These are phyloP conservation scores for Lignosus rhinocerotis DNA, from an alignment of 1,284 basidiomycete genomes.

Conservation along the genomic window DNA sequence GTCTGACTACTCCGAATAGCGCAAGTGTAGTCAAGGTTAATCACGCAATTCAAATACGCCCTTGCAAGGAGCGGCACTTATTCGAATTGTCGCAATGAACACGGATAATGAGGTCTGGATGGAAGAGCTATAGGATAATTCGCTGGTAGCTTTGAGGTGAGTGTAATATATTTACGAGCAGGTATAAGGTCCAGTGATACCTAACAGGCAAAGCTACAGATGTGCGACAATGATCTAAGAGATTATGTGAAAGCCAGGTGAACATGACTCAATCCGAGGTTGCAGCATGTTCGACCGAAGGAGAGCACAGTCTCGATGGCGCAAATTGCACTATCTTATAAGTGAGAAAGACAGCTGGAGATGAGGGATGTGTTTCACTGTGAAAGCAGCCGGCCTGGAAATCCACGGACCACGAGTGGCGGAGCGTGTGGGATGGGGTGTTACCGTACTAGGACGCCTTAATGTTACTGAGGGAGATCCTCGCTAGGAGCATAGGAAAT, in stretches of 20 bases:
- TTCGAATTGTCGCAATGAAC: no score
- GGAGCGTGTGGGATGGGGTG: slow-evolving; percentile 35
- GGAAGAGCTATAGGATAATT: not conserved
- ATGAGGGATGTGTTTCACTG: not conserved
- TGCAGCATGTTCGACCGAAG: not conserved
- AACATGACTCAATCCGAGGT: not conserved
- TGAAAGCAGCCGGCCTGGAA: slow-evolving; percentile 23
- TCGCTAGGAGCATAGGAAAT: slow-evolving; percentile 31
- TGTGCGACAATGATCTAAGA: no score
- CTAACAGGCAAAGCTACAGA: no score
- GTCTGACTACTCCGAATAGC: slow-evolving; percentile 30
- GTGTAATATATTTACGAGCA: no score
- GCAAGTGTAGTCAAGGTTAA: not conserved
- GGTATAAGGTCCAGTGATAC: no score
- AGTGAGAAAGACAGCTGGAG: no score
- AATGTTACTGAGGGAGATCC: slow-evolving; percentile 31
- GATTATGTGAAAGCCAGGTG: not conserved
- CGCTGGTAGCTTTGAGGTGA: no score
- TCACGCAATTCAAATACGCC: no score
- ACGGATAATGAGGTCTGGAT: no score
- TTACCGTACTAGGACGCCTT: slow-evolving; percentile 31
- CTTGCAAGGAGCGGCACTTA: no score
- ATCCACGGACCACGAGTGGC: slow-evolving; percentile 26
- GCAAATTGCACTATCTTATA: not conserved
- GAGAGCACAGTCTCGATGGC: not conserved